Base-by-base conservation (phyloP, 164 flowering plant genomes). In the Magnolia officinalis region DNA sequence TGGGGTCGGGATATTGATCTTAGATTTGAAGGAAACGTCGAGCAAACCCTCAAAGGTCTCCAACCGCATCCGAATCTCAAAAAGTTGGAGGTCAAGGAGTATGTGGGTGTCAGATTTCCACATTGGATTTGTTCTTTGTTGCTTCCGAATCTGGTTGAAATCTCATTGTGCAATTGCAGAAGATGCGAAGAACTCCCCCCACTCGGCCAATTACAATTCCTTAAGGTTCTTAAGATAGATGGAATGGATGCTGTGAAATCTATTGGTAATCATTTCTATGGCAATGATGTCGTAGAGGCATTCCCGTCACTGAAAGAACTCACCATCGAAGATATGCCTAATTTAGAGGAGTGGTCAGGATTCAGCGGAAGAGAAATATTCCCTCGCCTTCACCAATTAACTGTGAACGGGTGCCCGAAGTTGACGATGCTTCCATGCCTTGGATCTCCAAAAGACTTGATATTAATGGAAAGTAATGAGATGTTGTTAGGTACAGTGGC, bases 21-120 rank as follows among this genome's bases (percentile, higher is more conserved):
- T 51, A 21, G 19, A 7, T 19, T 45, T 19, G 2, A 5, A 72
- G 45, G 20, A 11, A 52, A 21, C 2, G 4, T 51, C 21, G 74
- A 72, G 20, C 37, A 52, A 21, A n/a, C n/a, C 37, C 61, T 72
- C 5, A 21, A 70, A 70, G 72, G 72, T 10, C 72, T 70, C 23
- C 20, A 70, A n/a, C 72, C 72, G 7, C 74, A 51, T 52, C 63
- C 63, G 51, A 72, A 52, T 72, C 31, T 72, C 9, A 72, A 72
- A 23, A 20, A 37, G n/a, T 24, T 72, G 74, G 19, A 10, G 8
- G 21, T 72, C 6, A 31, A 2, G 0, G 7, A 14, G 4, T 72
- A 72, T 21, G 14, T 1, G 1, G 74, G 74, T 13, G 55, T 20
- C 4, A 21, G 6, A 52, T 52, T 72, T 72, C 63, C 74, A 1